Conservation (phyloP, 2,329 filamentous ascomycete genomes). For the Endoconidiophora laricicola region DNA sequence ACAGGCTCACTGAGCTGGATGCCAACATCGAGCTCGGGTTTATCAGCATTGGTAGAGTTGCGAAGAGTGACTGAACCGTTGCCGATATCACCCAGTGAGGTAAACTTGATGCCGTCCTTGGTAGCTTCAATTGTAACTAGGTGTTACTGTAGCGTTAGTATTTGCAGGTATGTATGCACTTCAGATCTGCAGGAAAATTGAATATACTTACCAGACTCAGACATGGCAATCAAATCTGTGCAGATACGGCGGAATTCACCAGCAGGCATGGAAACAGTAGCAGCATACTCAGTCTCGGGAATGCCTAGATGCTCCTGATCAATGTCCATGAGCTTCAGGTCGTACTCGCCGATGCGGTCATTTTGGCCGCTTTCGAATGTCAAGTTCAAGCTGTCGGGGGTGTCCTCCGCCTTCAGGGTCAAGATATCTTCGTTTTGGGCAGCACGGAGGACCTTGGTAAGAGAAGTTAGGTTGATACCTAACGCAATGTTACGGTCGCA, state of each 20-base stretch:
- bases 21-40: constrained; percentile 68
- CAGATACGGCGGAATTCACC: constrained; percentile 89
- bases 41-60: constrained; percentile 75
- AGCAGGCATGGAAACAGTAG: constrained; percentile 77
- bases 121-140: constrained; percentile 84
- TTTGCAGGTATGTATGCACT: background rate
- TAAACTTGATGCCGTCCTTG: constrained; percentile 96
- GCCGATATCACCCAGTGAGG: constrained; percentile 85
- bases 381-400: constrained; percentile 87
- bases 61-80: constrained; percentile 86
- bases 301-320: constrained; percentile 99
- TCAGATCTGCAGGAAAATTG: too few relatives aligned
- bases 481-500: constrained; percentile 98
- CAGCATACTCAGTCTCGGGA: constrained; percentile 94
- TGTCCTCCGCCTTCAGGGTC: constrained; percentile 93
- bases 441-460: constrained; percentile 92
- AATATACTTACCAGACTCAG: constrained; percentile 66
- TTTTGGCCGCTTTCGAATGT: constrained; percentile 80
- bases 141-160: constrained; percentile 11
- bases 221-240: constrained; percentile 77
- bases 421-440: constrained; percentile 85
- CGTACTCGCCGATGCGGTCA: constrained; percentile 94
- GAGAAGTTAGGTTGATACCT: constrained; percentile 87
- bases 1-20: constrained; percentile 90
- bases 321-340: constrained; percentile 99